Conservation (phyloP, 1,284 basidiomycete genomes). For the Ganoderma boninense region DNA sequence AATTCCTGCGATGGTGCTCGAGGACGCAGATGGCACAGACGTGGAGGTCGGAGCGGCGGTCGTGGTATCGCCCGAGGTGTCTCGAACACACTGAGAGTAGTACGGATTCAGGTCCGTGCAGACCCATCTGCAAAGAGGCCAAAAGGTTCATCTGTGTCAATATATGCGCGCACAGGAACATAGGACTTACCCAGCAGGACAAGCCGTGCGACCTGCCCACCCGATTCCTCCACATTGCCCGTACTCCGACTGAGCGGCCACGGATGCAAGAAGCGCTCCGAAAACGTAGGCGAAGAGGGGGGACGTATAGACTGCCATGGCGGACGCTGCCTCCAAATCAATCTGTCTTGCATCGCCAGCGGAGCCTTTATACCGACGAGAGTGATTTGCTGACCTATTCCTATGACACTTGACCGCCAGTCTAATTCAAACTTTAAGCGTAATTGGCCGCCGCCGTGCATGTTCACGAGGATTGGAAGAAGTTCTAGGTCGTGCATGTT, state of each 20-base stretch:
- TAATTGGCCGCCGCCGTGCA: not conserved
- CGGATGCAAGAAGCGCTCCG: conserved; percentile 5
- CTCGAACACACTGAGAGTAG: conserved; percentile 49
- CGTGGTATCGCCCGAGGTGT: conserved; percentile 12
- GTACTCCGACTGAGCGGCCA: conserved; percentile 28
- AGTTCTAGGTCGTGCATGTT: conserved; percentile 11
- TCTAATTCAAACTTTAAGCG: not conserved
- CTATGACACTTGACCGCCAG: not conserved
- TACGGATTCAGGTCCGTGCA: conserved; percentile 37
- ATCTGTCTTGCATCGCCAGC: not conserved
- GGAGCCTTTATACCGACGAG: not conserved
- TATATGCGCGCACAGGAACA: not conserved
- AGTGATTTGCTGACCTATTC: not conserved
- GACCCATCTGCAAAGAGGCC: not conserved
- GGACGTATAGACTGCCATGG: conserved; percentile 1
- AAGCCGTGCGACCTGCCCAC: conserved; percentile 45
- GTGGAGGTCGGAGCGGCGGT: not conserved
- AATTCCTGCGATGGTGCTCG: conserved; percentile 24
- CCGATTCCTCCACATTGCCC: conserved; percentile 47
- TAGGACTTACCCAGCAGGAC: conserved; percentile 40
- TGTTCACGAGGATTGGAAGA: not conserved
- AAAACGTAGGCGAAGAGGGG: not conserved
- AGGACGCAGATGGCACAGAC: conserved; percentile 9
- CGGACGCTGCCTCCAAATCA: not conserved
- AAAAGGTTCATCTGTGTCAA: not conserved